Base-by-base conservation (phyloP, 306 rosid species). In the Betula pendula region DNA sequence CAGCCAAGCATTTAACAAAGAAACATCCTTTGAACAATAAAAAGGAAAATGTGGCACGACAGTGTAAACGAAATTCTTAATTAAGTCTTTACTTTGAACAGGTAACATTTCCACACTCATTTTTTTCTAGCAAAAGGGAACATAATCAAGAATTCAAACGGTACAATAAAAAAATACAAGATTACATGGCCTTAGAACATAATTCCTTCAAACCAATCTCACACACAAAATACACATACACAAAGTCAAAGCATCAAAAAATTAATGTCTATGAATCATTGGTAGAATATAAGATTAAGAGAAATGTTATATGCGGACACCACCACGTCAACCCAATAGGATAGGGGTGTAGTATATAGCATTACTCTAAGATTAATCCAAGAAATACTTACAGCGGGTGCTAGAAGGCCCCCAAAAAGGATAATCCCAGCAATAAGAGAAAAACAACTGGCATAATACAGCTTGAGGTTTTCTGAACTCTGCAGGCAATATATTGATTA, bases 401-500 rank as follows among this genome's bases (percentile, higher is more conserved):
- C 93, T 70, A 95, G 87, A 76, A 95, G 97, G 71, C 98, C 98
- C 24, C 98, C 97, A 70, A 95, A 95, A 69, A 95, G 76, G 73
- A 95, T 90, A 73, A 92, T 84, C 71, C 93, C 97, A 0, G 92
- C 77, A 55, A 95, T 90, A 49, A 95, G 93, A 78, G 98, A 89
- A 84, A 82, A 94, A 81, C 98, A 94, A 8, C 88, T 77, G 4
- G 91, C 97, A 77, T 94, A 94, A 80, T 94, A 94, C 83, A 83
- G 94, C 87, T 84, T 92, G 55, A 94, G 93, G 87, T 94, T 94
- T 27, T 89, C 87, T 75, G 97, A 85, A 85, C 67, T 94, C 98
- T 94, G 95, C 88, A 90, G 77, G 79, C 44, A 81, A 83, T 13
- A 77, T 24, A 78, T 25, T 72, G 44, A 67, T 71, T 74, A 80